phyloP scores from a whole-genome alignment of 768 basidiomycete species.

The Leccinum boreale region DNA sequence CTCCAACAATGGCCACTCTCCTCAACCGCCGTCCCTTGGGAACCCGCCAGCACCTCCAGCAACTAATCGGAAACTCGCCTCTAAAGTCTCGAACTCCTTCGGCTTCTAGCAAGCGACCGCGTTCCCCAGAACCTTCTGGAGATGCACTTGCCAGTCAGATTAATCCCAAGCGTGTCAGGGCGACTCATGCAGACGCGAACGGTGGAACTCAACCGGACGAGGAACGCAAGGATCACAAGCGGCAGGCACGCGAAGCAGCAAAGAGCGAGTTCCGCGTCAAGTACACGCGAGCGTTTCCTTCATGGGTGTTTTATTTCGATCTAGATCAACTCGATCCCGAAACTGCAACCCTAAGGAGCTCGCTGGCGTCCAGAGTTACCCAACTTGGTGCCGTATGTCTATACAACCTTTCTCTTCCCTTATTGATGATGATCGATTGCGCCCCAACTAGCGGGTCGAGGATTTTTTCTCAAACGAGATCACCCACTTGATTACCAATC shows the following conservation, averaged over 20 bases:
- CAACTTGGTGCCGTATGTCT: constrained; percentile 76
- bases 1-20: constrained; percentile 39
- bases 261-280: constrained; percentile 77
- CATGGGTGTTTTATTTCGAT: constrained; percentile 85
- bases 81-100: constrained; percentile 33
- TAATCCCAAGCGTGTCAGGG: constrained; percentile 45
- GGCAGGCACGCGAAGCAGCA: constrained; percentile 50
- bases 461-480: constrained; percentile 85
- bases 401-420: not conserved
- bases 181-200: constrained; percentile 23
- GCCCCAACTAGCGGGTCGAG: constrained; percentile 61
- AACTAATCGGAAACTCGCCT: constrained; percentile 33
- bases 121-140: constrained; percentile 45
- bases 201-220: constrained; percentile 30
- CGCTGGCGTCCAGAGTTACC: constrained; percentile 53
- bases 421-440: constrained; percentile 2
- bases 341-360: constrained; percentile 33
- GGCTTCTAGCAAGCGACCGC: constrained; percentile 43
- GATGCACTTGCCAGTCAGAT: constrained; percentile 28
- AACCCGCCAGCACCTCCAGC: constrained; percentile 39
- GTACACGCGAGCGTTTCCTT: constrained; percentile 82
- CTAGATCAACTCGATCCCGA: constrained; percentile 44
- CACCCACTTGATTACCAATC: constrained; percentile 84
- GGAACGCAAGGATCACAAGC: constrained; percentile 44
- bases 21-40: constrained; percentile 48